Evolutionary conservation across 768 basidiomycete species (phyloP).

Genomic region (Cystobasidium ongulense): DNA sequence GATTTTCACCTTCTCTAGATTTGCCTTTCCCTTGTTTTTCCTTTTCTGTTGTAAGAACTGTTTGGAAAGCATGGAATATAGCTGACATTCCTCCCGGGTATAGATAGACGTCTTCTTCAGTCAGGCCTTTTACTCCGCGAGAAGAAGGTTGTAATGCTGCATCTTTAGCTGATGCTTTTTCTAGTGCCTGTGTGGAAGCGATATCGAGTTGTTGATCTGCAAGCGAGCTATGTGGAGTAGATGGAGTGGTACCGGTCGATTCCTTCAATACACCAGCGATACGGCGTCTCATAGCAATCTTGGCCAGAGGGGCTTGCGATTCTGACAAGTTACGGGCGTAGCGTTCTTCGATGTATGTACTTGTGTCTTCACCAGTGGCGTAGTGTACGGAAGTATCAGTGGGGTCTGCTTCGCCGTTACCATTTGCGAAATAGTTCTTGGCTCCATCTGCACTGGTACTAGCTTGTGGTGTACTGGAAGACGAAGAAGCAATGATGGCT

Average conservation of each 20-base stretch:
- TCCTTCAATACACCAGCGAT: constrained; percentile 64
- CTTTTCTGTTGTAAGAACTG: constrained; percentile 53
- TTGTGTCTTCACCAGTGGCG: constrained; percentile 49
- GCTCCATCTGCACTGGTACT: not conserved
- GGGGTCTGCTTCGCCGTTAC: not conserved
- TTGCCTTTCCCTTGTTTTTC: constrained; percentile 43
- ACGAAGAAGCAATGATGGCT: constrained; percentile 33
- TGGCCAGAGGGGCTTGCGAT: constrained; percentile 65
- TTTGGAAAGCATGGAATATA: constrained; percentile 80
- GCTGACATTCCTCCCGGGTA: constrained; percentile 85
- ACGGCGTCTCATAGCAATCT: constrained; percentile 73
- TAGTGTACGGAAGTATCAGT: constrained; percentile 2
- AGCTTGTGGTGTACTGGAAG: not conserved
- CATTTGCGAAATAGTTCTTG: not conserved
- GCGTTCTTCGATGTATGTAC: constrained; percentile 82
- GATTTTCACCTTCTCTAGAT: constrained; percentile 13
- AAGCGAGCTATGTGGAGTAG: not conserved
- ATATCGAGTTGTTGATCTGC: constrained; percentile 1
- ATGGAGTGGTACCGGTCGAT: constrained; percentile 9
- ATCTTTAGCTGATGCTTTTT: constrained; percentile 41
- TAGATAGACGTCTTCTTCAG: constrained; percentile 80
- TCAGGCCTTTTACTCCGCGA: constrained; percentile 60
- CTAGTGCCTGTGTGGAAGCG: not conserved
- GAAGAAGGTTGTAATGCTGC: constrained; percentile 55
- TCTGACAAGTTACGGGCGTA: constrained; percentile 84